These are phyloP conservation scores for Polymyxa betae DNA, from an alignment of 208 protist genomes.

Conservation along the genomic window DNA sequence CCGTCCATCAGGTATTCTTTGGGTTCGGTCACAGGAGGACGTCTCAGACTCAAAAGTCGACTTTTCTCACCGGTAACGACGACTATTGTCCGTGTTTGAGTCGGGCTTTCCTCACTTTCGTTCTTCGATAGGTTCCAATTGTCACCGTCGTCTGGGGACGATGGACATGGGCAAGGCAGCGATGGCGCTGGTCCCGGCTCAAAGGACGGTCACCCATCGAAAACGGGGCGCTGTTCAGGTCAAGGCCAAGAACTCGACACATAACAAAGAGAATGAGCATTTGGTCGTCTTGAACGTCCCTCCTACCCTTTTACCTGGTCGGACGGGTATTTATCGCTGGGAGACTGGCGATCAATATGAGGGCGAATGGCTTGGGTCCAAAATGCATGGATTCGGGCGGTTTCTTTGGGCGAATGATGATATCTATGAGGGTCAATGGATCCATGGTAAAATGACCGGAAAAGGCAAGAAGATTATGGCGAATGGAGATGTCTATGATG, in stretches of 20 bases:
- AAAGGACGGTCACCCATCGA: neutral
- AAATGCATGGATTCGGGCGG: constrained; percentile 37
- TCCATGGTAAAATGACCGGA: constrained; percentile 59
- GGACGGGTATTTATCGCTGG: constrained; percentile 30
- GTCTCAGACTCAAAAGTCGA: neutral
- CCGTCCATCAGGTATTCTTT: neutral
- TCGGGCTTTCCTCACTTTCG: neutral
- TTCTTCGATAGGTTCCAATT: neutral
- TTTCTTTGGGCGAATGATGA: constrained; percentile 47
- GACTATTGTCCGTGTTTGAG: neutral
- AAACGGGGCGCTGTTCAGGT: neutral
- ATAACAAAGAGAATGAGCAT: neutral
- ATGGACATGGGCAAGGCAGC: neutral
- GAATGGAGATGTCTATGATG: constrained; percentile 40
- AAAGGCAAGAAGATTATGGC: constrained; percentile 57
- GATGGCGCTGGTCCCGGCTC: neutral
- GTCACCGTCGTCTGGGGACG: neutral
- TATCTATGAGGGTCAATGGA: constrained; percentile 49
- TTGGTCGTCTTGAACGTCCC: neutral
- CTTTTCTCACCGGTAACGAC: neutral
- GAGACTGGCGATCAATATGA: constrained; percentile 59
- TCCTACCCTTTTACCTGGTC: neutral
- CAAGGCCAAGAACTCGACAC: neutral
- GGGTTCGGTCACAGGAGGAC: neutral
- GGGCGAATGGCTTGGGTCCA: constrained; percentile 55